Evolutionary conservation across 345 rosid species (phyloP), one percentile per base, ranked within the genome.

Genomic region (Raphanus raphanistrum): DNA sequence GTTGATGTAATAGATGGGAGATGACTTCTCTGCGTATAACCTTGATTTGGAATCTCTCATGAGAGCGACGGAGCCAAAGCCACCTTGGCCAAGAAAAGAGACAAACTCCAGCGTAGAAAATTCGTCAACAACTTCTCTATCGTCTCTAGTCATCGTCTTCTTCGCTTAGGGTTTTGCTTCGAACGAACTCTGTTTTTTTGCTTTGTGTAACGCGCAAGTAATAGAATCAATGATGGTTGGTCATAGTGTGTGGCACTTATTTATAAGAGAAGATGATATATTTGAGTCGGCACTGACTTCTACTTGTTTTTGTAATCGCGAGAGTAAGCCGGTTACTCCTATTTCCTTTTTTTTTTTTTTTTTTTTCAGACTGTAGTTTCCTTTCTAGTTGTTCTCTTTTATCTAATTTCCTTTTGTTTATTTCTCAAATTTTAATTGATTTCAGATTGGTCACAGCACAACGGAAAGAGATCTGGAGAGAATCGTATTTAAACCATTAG

Each of bases 41-140:
- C 33, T 65, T 2, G 16, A 26, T 10, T 48, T 11, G 1, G 21
- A 4, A 17, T 32, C 62, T 4, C 3, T 33, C 25, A 27, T 12
- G 48, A 73, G 70, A 17, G 69, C 2, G 1, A 63, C 48, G 6
- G 32, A 50, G 0, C 76, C 76, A 13, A 10, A 73, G 10, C 76
- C 4, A 6, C 76, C 76, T 62, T 21, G 32, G 25, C 70, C 76
- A 6, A 73, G 76, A 48, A 73, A 2, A 31, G 25, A 32, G 3
- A 59, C 58, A 8, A 6, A 27, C 57, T 15, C 63, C 11, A 57
- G 1, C 12, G 64, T 31, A 11, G 52, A 54, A 10, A 29, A 52
- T 31, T 68, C 45, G 11, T 12, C 45, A 8, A 16, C 11, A 8
- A 9, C 15, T 29, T 69, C 31, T 50, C n/a, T n/a, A n/a, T n/a